A percentile compares a stretch with the other conserved stretches of the same genome.
Conservation (phyloP, 495 filamentous ascomycete genomes). For the Halenospora varia region DNA sequence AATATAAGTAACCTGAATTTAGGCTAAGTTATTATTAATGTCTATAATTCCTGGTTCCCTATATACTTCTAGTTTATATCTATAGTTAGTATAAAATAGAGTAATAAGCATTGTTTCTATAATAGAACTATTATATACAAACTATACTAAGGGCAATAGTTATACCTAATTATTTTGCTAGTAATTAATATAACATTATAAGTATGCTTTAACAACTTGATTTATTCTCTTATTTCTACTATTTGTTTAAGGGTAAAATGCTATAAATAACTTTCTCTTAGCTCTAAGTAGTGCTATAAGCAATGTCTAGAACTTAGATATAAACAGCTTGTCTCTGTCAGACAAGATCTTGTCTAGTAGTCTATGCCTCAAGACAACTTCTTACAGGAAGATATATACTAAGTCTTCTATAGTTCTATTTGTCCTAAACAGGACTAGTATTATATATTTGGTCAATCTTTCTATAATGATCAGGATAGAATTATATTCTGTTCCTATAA, state of each 20-base stretch:
- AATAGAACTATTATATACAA: background rate
- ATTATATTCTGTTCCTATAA: too few relatives aligned
- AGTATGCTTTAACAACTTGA: conserved; percentile 21
- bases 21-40: background rate
- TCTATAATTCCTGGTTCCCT: too few relatives aligned
- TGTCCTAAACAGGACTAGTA: background rate
- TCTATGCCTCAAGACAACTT: background rate
- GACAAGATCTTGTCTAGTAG: conserved; percentile 5
- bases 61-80: too few relatives aligned
- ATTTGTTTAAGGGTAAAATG: conserved; percentile 6
- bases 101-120: background rate
- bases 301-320: conserved; percentile 1
- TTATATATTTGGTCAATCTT: background rate
- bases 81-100: too few relatives aligned
- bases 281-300: background rate
- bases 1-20: background rate
- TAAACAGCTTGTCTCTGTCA: conserved; percentile 12
- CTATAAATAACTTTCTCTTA: conserved; percentile 5
- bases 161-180: conserved; percentile 22
- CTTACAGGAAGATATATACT: background rate
- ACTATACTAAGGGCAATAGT: conserved; percentile 15
- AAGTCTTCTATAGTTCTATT: background rate
- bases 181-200: conserved; percentile 20
- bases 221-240: conserved; percentile 18
- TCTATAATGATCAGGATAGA: too few relatives aligned